Evolutionary conservation across 2,329 filamentous ascomycete species (phyloP), one percentile per base, ranked within the genome.

Genomic region (Stachybotrys chartarum): DNA sequence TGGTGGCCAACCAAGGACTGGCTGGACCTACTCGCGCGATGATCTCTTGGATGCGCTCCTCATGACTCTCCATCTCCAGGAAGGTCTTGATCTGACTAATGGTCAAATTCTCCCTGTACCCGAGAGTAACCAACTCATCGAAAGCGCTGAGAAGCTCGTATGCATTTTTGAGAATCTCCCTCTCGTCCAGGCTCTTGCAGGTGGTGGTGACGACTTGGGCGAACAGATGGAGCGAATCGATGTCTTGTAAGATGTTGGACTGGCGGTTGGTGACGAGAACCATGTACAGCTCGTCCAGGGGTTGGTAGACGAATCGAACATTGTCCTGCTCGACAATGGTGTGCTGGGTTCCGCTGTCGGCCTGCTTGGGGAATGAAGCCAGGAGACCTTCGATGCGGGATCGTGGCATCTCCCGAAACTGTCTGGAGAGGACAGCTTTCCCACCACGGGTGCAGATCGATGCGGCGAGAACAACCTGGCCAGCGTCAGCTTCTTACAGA

Each of bases 261-360:
- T 97, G 94, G 66, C 91, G 89, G 80, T 99, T 99, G 73, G 95
- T 99, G 75, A 99, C 97, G 68, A 99, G 85, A 62, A 99, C 93
- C 85, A 99, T 97, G 83, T 99, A 99, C 61, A 99, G 86, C 79
- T 99, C 95, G 76, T 99, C 95, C 61, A 99, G 83, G 58, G 94
- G 95, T 73, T 99, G 94, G 80, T 99, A 99, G 57, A 99, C 94
- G 71, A 97, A 99, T 77, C 94, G 93, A 68, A 99, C 94, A 78
- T 96, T 97, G 78, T 99, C 95, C 76, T 97, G 92, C 76, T 99
- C 94, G 66, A 97, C 92, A 6, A 90, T 99, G 31, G 94, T 99
- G 75, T 99, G 94, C 75, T 99, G 94, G 53, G 91, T 97, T 58
- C 92, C 90, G 59, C 90, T 91, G 73, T 97, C 92, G 67, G 94